Evolutionary conservation across 139 green algal species (phyloP).

Genomic region (Chlorella sp.): DNA sequence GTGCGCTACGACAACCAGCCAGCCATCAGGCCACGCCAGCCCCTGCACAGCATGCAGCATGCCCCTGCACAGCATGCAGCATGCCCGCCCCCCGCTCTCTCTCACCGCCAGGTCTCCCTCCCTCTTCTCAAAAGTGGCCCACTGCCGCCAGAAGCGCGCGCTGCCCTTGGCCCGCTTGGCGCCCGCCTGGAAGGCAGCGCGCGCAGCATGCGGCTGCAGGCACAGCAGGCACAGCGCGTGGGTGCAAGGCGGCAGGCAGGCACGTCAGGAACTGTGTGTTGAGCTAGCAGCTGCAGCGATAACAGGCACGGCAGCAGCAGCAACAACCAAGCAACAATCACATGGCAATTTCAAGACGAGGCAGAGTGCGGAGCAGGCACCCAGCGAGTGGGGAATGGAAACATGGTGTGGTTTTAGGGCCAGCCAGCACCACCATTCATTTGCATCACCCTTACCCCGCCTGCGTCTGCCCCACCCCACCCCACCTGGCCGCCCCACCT

Average conservation of each 20-base stretch:
- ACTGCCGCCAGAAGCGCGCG: slow-evolving; percentile 37
- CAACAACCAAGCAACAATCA: slow-evolving; percentile 31
- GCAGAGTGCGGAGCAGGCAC: too few relatives aligned
- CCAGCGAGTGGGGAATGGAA: too few relatives aligned
- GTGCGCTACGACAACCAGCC: too few relatives aligned
- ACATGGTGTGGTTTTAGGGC: too few relatives aligned
- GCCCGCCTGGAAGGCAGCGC: background rate
- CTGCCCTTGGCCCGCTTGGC: background rate
- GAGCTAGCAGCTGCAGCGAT: slow-evolving; percentile 53
- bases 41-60: background rate
- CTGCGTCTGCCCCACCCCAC: background rate
- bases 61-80: background rate
- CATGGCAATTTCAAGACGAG: too few relatives aligned
- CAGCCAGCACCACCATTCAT: background rate
- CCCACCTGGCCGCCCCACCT: background rate
- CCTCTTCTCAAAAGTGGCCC: slow-evolving; percentile 78
- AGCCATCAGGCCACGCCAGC: background rate
- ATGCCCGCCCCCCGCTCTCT: background rate
- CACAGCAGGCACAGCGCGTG: background rate
- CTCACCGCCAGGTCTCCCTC: slow-evolving; percentile 49
- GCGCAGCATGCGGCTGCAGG: background rate
- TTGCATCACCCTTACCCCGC: background rate
- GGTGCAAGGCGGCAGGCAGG: background rate
- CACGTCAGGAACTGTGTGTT: background rate
- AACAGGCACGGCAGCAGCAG: slow-evolving; percentile 41